A percentile compares a stretch with the other conserved stretches of the same genome.
phyloP scores from a whole-genome alignment of 1,284 basidiomycete species.

The Papiliotrema fonsecae region DNA sequence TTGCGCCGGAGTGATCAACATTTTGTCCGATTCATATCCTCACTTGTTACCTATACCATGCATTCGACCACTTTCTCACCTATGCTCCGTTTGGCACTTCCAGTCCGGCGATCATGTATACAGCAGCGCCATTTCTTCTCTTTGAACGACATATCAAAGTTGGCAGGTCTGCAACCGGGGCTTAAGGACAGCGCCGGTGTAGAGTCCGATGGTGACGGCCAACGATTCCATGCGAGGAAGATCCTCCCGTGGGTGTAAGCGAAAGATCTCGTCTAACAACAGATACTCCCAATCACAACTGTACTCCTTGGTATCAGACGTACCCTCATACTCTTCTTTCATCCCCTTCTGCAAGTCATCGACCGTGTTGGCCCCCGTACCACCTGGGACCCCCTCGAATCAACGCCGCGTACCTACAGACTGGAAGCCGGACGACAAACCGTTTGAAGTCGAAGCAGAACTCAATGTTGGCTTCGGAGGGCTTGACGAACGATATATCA shows the following conservation, averaged over 20 bases:
- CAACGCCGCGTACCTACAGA: conserved; percentile 8
- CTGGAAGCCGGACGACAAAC: conserved; percentile 44
- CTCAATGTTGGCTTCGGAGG: conserved; percentile 82
- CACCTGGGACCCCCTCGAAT: conserved; percentile 4
- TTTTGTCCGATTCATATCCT: too few species aligned
- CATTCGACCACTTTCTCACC: too few species aligned
- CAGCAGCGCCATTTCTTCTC: too few species aligned
- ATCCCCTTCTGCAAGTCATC: conserved; percentile 84
- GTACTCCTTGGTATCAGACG: conserved; percentile 81
- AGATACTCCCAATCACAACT: conserved; percentile 72
- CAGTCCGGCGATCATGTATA: too few species aligned
- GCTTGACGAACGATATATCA: conserved; percentile 82
- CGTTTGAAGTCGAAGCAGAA: conserved; percentile 69
- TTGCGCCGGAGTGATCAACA: too few species aligned
- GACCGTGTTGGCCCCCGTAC: conserved; percentile 56
- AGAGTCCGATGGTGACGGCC: conserved; percentile 29
- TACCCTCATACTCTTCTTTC: conserved; percentile 77
- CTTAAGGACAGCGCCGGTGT: conserved; percentile 8
- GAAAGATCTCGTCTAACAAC: neutral
- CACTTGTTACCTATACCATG: too few species aligned
- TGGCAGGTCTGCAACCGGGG: conserved; percentile 21
- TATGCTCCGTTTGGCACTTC: too few species aligned
- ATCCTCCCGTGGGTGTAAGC: conserved; percentile 68
- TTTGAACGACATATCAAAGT: conserved; percentile 43
- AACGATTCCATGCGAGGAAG: conserved; percentile 57